Conservation (phyloP, 257 asterid species). For the Penstemon davidsonii region DNA sequence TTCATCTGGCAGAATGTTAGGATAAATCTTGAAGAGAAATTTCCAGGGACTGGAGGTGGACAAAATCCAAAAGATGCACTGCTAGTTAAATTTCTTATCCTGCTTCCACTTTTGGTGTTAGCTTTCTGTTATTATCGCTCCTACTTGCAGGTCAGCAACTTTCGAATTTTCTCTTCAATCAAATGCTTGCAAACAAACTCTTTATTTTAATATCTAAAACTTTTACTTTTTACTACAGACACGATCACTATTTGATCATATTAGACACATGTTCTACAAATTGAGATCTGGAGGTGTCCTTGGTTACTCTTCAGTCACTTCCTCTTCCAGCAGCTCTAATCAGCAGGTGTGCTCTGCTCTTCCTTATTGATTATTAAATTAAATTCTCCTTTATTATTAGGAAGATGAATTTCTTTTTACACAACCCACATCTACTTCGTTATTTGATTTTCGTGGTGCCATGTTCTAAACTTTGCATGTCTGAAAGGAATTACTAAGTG, state of each 20-base stretch:
- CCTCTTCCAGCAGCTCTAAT: slow-evolving; percentile 61
- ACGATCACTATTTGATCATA: slow-evolving; percentile 66
- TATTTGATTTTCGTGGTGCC: not conserved
- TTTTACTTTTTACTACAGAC: slow-evolving; percentile 48
- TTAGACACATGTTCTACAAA: slow-evolving; percentile 73
- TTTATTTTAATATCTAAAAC: slow-evolving; percentile 26
- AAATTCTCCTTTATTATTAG: not conserved
- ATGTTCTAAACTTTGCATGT: too few relatives aligned
- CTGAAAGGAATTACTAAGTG: too few relatives aligned
- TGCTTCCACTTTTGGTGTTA: slow-evolving; percentile 66
- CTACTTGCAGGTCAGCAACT: slow-evolving; percentile 61
- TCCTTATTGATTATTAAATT: slow-evolving; percentile 10
- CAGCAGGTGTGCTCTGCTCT: slow-evolving; percentile 60
- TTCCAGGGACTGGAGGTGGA: slow-evolving; percentile 94
- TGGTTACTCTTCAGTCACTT: slow-evolving; percentile 67
- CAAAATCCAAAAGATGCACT: slow-evolving; percentile 70
- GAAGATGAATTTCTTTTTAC: too few relatives aligned
- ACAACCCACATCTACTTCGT: not conserved
- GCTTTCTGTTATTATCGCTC: slow-evolving; percentile 71
- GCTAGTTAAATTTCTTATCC: slow-evolving; percentile 62
- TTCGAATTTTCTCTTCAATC: slow-evolving; percentile 21
- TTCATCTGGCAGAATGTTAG: slow-evolving; percentile 59
- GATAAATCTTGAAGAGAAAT: slow-evolving; percentile 72
- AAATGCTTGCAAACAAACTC: slow-evolving; percentile 10
- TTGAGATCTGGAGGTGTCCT: slow-evolving; percentile 70